These are phyloP conservation scores for Fusarium hostae DNA, from an alignment of 2,329 filamentous ascomycete species.

Conservation along the genomic window DNA sequence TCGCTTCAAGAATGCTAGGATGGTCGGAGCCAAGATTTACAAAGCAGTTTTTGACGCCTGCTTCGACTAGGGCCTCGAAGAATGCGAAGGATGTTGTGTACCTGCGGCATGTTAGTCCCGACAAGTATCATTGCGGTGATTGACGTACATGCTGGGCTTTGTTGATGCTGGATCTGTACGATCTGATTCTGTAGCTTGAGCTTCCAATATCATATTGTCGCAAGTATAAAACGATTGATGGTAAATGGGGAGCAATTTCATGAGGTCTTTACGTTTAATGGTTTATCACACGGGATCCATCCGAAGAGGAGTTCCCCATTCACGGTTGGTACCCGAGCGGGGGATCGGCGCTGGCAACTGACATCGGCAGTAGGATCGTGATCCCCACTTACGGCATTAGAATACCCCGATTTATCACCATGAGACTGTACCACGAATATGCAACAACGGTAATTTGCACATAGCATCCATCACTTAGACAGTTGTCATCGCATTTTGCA, in stretches of 20 bases:
- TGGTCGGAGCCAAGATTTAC: constrained; percentile 65
- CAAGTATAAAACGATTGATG: not conserved
- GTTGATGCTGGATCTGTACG: not conserved
- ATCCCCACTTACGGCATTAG: not conserved
- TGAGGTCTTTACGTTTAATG: not conserved
- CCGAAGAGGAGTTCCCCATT: not conserved
- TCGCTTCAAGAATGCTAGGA: constrained; percentile 46
- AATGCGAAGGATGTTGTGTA: constrained; percentile 25
- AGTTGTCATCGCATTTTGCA: not conserved
- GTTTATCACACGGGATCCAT: not conserved
- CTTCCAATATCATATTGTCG: not conserved
- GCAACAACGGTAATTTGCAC: too few relatives aligned
- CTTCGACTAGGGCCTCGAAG: constrained; percentile 35
- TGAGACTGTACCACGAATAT: too few relatives aligned
- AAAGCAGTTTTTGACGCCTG: constrained; percentile 62
- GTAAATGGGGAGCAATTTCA: not conserved
- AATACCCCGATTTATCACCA: not conserved
- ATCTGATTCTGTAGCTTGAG: not conserved
- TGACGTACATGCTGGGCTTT: not conserved
- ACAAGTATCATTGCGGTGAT: accelerated
- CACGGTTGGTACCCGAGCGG: not conserved
- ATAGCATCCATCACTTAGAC: too few relatives aligned
- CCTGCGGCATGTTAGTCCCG: not conserved
- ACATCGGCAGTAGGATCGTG: not conserved
- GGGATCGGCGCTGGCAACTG: not conserved